phyloP scores from a whole-genome alignment of 2,329 filamentous ascomycete genomes.

The Colletotrichum spinosum region DNA sequence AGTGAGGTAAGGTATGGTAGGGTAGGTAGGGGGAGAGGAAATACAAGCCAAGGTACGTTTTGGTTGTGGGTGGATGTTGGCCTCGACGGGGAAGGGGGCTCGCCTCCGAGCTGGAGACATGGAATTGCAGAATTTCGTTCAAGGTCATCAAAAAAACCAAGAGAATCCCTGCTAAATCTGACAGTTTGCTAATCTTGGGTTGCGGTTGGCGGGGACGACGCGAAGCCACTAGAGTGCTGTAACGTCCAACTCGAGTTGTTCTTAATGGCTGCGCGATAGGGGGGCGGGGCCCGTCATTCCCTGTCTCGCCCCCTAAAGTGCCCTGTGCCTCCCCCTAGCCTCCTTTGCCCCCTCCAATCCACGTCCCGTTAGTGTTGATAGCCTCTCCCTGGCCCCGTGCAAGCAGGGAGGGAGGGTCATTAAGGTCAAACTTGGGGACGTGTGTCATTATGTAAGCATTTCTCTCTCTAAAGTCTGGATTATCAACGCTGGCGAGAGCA shows the following conservation, averaged over 20 bases:
- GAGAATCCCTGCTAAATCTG: conserved; percentile 32
- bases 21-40: conserved; percentile 19
- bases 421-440: not conserved
- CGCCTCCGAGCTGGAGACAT: not conserved
- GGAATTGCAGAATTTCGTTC: conserved; percentile 35
- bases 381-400: conserved; percentile 12
- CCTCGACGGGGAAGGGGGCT: conserved; percentile 17
- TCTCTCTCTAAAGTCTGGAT: not conserved
- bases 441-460: conserved; percentile 10
- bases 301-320: conserved; percentile 24
- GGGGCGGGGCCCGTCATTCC: conserved; percentile 22
- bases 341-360: not conserved
- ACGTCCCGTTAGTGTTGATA: conserved; percentile 4
- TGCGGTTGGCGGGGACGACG: conserved; percentile 29
- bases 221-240: conserved; percentile 28
- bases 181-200: conserved; percentile 35
- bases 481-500: not conserved
- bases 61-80: conserved; percentile 1
- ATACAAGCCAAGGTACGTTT: conserved; percentile 15
- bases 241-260: conserved; percentile 23
- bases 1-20: not conserved
- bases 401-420: not conserved
- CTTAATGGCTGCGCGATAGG: conserved; percentile 33
- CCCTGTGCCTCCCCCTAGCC: conserved; percentile 16
- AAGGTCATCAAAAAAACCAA: conserved; percentile 27